Evolutionary conservation across 306 rosid genomes (phyloP).

Genomic region (Crotalaria pallida): DNA sequence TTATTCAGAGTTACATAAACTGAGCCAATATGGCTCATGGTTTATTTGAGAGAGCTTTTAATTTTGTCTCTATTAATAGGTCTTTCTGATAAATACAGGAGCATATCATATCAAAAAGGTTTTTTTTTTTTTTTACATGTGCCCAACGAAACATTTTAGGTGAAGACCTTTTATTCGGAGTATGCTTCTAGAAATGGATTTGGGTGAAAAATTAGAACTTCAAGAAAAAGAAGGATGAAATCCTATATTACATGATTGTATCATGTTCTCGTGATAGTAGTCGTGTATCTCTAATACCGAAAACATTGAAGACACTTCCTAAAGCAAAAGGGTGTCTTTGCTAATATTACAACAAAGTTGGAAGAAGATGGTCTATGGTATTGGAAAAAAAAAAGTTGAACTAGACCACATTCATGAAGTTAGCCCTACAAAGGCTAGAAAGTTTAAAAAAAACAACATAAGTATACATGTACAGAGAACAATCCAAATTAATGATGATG

Average conservation of each 20-base stretch:
- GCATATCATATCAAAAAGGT: too few species aligned
- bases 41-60: too few species aligned
- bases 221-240: not conserved
- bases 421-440: not conserved
- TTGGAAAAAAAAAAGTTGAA: not conserved
- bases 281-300: not conserved
- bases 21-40: too few species aligned
- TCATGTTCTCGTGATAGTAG: not conserved
- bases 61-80: too few species aligned
- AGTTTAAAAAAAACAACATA: not conserved
- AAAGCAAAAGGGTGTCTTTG: not conserved
- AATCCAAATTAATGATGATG: not conserved
- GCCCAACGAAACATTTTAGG: too few species aligned
- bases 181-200: not conserved
- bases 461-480: not conserved
- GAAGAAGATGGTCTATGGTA: not conserved
- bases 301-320: not conserved
- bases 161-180: not conserved
- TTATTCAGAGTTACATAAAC: too few species aligned
- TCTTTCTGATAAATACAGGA: too few species aligned
- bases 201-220: not conserved
- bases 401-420: not conserved
- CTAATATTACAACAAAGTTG: not conserved
- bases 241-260: not conserved
- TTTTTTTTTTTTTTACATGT: too few species aligned